Base-by-base conservation (phyloP, 179 eudicot genomes). In the Sideroxylon spinosum region DNA sequence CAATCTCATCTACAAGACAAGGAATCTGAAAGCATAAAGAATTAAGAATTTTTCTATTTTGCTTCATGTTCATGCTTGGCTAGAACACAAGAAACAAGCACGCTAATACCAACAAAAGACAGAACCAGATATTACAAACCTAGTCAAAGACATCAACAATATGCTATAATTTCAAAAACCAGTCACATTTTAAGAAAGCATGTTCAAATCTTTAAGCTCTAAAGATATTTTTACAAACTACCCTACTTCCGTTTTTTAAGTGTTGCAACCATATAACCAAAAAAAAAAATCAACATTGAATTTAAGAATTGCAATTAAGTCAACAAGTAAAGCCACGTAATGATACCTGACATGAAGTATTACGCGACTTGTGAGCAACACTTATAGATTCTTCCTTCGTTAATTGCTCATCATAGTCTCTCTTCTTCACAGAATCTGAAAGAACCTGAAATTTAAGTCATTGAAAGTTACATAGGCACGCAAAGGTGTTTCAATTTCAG, bases 351-450 rank as follows among this genome's bases (percentile, higher is more conserved):
- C 76, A 83, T 70, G 98, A 86, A 82, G 92, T 79, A 86, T 91
- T 85, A 63, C 96, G 88, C 44, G 97, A 90, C 75, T 83, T 92
- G 80, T 88, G 90, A 78, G 89, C 80, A 44, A 89, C 85, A 76
- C 85, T 84, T 81, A 82, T 91, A n/a, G 86, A 85, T 84, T 91
- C 97, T 83, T 95, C 96, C 87, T 91, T 95, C 73, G 88, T 89
- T 75, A 95, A 83, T 65, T 92, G 98, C 71, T 93, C 99, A 81
- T 95, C 99, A 78, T 93, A 93, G 81, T 93, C 99, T 85, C 90
- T 87, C 87, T 87, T 95, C 88, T 93, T 95, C 46, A 86, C 82
- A 78, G 87, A 88, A 90, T 95, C 98, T 72, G 99, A 92, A 80
- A 95, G 96, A 84, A 93, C 91, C 99, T 95, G 83, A 60, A 55